Percentiles rank a stretch among this genome's conserved stretches.
Conservation (phyloP, 176 grass and related monocot genomes). For the barley (Hordeum vulgare) region DNA sequence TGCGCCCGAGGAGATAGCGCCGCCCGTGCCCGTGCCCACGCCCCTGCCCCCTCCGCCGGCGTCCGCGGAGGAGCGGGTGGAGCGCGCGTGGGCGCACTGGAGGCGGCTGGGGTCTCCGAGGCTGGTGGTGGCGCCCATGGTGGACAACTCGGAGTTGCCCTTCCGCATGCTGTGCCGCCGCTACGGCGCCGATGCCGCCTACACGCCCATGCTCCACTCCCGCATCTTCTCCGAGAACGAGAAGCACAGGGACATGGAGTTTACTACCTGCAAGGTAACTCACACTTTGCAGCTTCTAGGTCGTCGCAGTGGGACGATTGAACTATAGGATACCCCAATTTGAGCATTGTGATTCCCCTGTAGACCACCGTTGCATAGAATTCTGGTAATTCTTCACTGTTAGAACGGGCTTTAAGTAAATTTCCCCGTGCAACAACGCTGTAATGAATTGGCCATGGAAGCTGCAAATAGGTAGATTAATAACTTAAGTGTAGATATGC, state of each 20-base stretch:
- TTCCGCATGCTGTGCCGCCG: conserved; percentile 95
- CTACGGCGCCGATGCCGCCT: conserved; percentile 76
- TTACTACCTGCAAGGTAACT: conserved; percentile 78
- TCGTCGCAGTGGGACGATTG: background rate
- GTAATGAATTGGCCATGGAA: background rate
- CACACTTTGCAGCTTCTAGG: background rate
- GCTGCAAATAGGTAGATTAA: background rate
- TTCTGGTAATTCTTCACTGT: background rate
- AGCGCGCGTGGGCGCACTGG: conserved; percentile 93
- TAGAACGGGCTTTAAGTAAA: background rate
- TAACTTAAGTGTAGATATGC: background rate
- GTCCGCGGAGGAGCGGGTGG: conserved; percentile 39
- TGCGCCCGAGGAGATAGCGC: background rate
- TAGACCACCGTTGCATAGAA: background rate
- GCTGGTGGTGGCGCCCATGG: conserved; percentile 83
- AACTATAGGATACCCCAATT: conserved; percentile 10
- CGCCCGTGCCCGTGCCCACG: background rate
- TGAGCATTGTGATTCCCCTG: background rate
- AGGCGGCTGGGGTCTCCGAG: conserved; percentile 51
- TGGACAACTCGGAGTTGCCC: conserved; percentile 95
- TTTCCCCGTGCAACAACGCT: background rate
- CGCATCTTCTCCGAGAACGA: conserved; percentile 98
- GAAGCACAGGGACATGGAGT: conserved; percentile 91
- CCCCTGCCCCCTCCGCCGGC: conserved; percentile 20
- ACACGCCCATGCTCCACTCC: conserved; percentile 98